phyloP scores from a whole-genome alignment of 2,329 filamentous ascomycete genomes.

The Ophiostoma novo-ulmi region DNA sequence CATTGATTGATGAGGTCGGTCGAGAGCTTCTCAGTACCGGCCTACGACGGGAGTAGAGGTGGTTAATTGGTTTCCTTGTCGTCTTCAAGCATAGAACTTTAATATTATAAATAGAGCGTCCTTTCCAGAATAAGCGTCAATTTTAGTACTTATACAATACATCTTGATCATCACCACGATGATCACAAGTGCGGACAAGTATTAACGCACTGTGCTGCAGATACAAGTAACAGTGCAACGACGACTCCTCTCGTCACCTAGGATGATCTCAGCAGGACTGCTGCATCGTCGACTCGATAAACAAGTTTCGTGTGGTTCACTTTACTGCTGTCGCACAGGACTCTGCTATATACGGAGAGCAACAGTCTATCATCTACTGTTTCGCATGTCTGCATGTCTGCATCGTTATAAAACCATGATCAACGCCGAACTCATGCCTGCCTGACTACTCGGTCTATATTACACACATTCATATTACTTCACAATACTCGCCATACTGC shows the following conservation, averaged over 20 bases:
- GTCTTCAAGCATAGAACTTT: background rate
- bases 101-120: background rate
- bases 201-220: background rate
- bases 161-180: background rate
- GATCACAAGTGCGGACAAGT: background rate
- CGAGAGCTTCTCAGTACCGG: slow-evolving; percentile 49
- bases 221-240: background rate
- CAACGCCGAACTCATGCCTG: background rate
- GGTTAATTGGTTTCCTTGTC: background rate
- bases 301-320: background rate
- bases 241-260: background rate
- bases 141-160: background rate
- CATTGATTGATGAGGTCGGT: slow-evolving; percentile 53
- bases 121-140: background rate
- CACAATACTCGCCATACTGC: background rate
- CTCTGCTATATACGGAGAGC: background rate
- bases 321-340: background rate
- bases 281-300: background rate
- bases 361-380: background rate
- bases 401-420: background rate
- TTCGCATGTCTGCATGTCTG: background rate
- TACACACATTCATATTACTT: background rate
- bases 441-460: background rate
- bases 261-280: background rate
- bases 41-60: slow-evolving; percentile 29